These are phyloP conservation scores for Aphanocladium album DNA, from an alignment of 2,329 filamentous ascomycete genomes.

Conservation along the genomic window DNA sequence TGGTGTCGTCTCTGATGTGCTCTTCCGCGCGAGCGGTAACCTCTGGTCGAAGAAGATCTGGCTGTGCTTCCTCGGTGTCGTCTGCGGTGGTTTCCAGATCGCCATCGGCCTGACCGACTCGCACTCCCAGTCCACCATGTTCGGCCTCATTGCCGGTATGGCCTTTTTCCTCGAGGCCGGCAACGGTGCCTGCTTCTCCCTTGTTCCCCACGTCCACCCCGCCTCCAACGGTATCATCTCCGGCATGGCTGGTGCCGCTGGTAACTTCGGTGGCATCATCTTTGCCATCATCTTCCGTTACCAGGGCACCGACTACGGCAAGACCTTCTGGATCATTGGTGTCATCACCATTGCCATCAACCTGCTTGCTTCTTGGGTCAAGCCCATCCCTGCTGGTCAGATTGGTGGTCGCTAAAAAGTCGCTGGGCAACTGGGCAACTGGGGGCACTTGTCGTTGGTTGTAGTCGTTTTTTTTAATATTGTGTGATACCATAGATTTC, in stretches of 20 bases:
- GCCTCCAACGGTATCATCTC: constrained; percentile 73
- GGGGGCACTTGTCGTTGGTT: too few relatives aligned
- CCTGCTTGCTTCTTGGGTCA: constrained; percentile 5
- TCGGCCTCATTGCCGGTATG: constrained; percentile 71
- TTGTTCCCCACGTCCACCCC: constrained; percentile 83
- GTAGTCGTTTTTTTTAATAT: neutral
- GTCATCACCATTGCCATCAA: constrained; percentile 11
- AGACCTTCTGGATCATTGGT: constrained; percentile 10
- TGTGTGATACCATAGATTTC: neutral
- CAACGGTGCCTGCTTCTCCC: constrained; percentile 81
- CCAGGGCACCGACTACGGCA: constrained; percentile 1
- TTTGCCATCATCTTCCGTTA: constrained; percentile 48
- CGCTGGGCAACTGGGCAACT: too few relatives aligned
- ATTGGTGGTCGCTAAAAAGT: neutral
- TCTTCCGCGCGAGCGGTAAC: constrained; percentile 36
- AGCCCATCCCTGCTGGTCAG: neutral
- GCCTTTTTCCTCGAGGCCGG: constrained; percentile 80
- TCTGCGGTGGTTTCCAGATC: constrained; percentile 56
- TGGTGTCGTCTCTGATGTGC: constrained; percentile 49
- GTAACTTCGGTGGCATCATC: constrained; percentile 80
- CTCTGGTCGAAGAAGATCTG: constrained; percentile 22
- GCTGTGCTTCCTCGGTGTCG: constrained; percentile 45
- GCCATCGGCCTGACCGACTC: constrained; percentile 44
- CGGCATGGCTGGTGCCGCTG: constrained; percentile 70
- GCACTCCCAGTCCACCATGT: constrained; percentile 62